A percentile compares a stretch with the other conserved stretches of the same genome.
These are phyloP conservation scores for Gonium pectorale DNA, from an alignment of 139 green algal species.

Conservation along the genomic window DNA sequence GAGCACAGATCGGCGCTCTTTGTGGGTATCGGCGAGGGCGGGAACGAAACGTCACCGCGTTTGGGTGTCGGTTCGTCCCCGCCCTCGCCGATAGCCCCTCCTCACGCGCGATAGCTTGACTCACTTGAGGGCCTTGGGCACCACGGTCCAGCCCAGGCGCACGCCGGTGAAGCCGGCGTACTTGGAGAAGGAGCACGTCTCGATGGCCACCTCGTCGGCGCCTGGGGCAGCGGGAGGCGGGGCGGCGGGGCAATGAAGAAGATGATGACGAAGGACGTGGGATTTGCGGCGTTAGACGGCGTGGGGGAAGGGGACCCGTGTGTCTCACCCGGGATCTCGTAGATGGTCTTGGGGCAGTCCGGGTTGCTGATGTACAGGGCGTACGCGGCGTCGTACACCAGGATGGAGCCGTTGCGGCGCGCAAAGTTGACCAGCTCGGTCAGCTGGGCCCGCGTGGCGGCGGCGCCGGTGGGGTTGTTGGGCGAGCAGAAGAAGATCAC, in stretches of 20 bases:
- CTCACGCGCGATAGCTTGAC: neutral
- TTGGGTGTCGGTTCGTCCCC: too few species aligned
- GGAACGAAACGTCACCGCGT: too few species aligned
- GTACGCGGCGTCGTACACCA: slow-evolving; percentile 98
- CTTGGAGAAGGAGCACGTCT: slow-evolving; percentile 98
- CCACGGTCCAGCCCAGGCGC: slow-evolving; percentile 97
- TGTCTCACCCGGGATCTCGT: slow-evolving; percentile 87
- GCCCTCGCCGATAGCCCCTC: neutral
- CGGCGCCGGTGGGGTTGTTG: slow-evolving; percentile 97
- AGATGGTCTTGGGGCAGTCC: slow-evolving; percentile 96
- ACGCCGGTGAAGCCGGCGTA: slow-evolving; percentile 98
- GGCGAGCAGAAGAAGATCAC: slow-evolving; percentile 99
- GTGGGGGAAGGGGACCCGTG: neutral
- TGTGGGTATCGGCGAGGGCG: too few species aligned
- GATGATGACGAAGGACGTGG: too few species aligned
- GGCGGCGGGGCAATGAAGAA: neutral
- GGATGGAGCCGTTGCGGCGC: slow-evolving; percentile 65
- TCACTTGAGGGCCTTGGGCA: slow-evolving; percentile 80
- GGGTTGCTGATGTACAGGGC: slow-evolving; percentile 95
- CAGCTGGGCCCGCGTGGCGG: slow-evolving; percentile 89
- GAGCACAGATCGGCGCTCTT: too few species aligned
- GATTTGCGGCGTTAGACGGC: too few species aligned
- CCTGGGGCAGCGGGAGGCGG: slow-evolving; percentile 50
- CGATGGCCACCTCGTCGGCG: slow-evolving; percentile 90
- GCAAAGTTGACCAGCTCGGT: slow-evolving; percentile 91